These are phyloP conservation scores for Leishmania aethiopica DNA, from an alignment of 208 protist species.

Conservation along the genomic window DNA sequence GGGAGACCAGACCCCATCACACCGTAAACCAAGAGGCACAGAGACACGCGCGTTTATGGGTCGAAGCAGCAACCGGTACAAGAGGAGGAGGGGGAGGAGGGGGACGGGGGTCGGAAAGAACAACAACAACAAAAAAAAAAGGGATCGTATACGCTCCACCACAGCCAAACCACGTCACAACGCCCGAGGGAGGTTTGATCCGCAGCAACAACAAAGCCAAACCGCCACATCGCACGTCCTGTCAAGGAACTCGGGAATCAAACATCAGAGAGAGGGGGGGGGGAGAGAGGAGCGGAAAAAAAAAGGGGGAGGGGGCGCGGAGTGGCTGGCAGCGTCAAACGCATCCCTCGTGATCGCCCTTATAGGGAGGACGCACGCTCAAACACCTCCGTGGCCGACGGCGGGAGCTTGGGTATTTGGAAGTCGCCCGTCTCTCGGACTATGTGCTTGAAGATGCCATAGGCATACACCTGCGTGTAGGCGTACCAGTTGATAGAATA, in stretches of 20 bases:
- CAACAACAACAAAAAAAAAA: background rate
- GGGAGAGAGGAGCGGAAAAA: background rate
- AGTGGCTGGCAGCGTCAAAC: background rate
- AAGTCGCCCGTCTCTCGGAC: constrained; percentile 52
- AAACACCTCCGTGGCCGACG: constrained; percentile 51
- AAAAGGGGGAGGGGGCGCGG: background rate
- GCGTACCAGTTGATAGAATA: constrained; percentile 74
- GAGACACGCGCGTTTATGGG: background rate
- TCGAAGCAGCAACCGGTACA: background rate
- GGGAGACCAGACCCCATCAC: background rate
- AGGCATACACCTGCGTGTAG: constrained; percentile 72
- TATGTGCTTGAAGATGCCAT: constrained; percentile 78
- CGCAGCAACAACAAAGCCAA: background rate
- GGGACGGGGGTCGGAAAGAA: background rate
- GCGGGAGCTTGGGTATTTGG: constrained; percentile 35
- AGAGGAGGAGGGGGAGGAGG: background rate
- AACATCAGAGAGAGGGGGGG: background rate
- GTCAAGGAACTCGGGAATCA: background rate
- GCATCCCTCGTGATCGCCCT: background rate
- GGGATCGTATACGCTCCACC: background rate
- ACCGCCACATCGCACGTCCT: background rate
- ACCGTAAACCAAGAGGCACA: background rate
- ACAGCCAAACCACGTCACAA: background rate
- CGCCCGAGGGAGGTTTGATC: background rate
- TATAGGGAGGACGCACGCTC: constrained; percentile 58